A percentile compares a stretch with the other conserved stretches of the same genome.
phyloP scores from a whole-genome alignment of 768 basidiomycete species.

The Chiua virens region DNA sequence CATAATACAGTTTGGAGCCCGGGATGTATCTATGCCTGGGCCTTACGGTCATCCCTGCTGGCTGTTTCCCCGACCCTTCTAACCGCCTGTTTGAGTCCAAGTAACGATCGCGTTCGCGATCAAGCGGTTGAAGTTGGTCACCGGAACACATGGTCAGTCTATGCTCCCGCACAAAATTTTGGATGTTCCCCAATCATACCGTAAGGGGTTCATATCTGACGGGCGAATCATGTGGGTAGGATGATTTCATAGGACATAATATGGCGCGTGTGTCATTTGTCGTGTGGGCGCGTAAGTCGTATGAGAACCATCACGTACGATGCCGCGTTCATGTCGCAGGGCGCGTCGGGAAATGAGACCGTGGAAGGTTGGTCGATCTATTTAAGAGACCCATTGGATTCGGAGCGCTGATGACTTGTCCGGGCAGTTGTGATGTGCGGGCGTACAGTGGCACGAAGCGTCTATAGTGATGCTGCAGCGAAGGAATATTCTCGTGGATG shows the following conservation, averaged over 20 bases:
- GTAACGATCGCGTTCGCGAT: slow-evolving; percentile 22
- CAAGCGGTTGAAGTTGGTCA: slow-evolving; percentile 8
- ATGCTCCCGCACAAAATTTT: no score
- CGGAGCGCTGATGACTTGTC: not conserved
- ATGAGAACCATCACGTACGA: slow-evolving; percentile 40
- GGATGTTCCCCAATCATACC: no score
- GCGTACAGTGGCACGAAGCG: slow-evolving; percentile 44
- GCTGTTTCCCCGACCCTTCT: no score
- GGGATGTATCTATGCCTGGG: no score
- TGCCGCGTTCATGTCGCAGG: slow-evolving; percentile 32
- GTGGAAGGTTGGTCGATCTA: slow-evolving; percentile 21
- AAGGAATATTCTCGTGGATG: no score
- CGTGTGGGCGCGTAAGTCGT: slow-evolving; percentile 44
- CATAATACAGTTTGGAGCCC: no score
- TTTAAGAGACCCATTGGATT: not conserved
- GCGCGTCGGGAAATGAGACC: slow-evolving; percentile 29
- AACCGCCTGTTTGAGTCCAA: slow-evolving; percentile 5
- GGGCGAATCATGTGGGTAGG: slow-evolving; percentile 1
- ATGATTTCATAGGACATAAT: slow-evolving; percentile 41
- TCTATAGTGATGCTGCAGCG: no score
- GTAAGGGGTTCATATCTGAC: not conserved
- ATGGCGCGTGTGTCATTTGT: slow-evolving; percentile 39
- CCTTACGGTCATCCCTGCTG: no score
- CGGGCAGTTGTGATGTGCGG: slow-evolving; percentile 36
- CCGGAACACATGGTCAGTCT: slow-evolving; percentile 14